Evolutionary conservation across 208 protist species (phyloP), one percentile per base, ranked within the genome.

Genomic region (Trypanosoma mega): DNA sequence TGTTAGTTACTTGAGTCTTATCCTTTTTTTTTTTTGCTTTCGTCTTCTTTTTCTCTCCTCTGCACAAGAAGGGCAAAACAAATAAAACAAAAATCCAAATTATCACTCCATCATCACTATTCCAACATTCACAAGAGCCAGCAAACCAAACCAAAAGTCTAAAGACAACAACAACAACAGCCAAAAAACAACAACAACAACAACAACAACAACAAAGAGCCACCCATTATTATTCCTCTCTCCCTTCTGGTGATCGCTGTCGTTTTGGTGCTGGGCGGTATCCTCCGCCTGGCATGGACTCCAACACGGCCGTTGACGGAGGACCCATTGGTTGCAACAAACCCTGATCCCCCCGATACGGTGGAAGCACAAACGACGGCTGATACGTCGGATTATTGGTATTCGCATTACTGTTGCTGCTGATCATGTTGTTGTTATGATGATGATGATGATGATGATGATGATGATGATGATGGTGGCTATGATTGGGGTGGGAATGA

Each of bases 391-490:
- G n/a, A n/a, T n/a, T n/a, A n/a, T n/a, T n/a, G n/a, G n/a, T n/a
- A n/a, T n/a, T n/a, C n/a, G 11, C 14, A 11, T 6, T 26, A 4
- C 8, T 21, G 20, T 36, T 31, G 36, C 23, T 60, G 39, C 24
- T 34, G 47, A 8, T 33, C 14, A 20, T 48, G 54, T 36, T 44
- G 37, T 12, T 31, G 37, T 30, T 26, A 39, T 43, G 44, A 8
- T 45, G 63, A 12, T 68, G 61, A 18, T 51, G 51, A 14, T 58
- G 62, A 3, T 68, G 62, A 18, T 60, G 50, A n/a, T 54, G 36
- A 2, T 60, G 50, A 8, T 44, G 29, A 36, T 59, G 52, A 45
- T 59, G 44, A 33, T 68, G 62, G 24, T 68, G 62, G 29, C 61
- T 50, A 2, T 68, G 62, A 2, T 68, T 51, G 16, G 50, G 54